Conservation (phyloP, 176 grass and related monocot species). For the Phragmites australis region DNA sequence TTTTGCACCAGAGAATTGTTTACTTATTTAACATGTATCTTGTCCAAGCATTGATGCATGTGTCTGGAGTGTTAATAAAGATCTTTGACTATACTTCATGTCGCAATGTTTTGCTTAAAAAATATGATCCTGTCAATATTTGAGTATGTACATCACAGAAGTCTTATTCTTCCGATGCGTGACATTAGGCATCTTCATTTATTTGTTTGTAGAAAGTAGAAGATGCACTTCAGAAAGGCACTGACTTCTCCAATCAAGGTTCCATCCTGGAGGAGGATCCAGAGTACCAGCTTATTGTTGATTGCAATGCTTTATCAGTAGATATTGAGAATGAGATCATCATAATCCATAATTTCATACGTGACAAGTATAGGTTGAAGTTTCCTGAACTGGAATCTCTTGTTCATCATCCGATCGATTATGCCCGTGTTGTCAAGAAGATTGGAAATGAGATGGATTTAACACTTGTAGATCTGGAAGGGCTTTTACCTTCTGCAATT, state of each 20-base stretch:
- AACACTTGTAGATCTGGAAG: constrained; percentile 82
- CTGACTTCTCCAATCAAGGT: constrained; percentile 50
- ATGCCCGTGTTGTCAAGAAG: constrained; percentile 90
- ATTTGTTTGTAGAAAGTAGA: constrained; percentile 68
- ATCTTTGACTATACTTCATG: constrained; percentile 7
- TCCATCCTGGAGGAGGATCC: constrained; percentile 77
- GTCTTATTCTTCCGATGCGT: not conserved
- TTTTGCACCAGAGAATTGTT: not conserved
- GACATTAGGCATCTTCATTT: not conserved
- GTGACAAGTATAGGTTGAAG: constrained; percentile 82
- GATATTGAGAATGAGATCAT: constrained; percentile 92
- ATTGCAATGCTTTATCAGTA: constrained; percentile 86
- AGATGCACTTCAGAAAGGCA: constrained; percentile 67
- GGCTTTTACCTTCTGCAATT: constrained; percentile 85
- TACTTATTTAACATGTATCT: constrained; percentile 9
- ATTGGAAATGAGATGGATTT: constrained; percentile 90
- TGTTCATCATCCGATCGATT: constrained; percentile 93
- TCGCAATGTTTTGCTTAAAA: not conserved
- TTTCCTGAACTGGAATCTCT: constrained; percentile 89
- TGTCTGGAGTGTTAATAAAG: not conserved
- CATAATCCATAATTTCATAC: constrained; percentile 96
- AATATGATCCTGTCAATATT: not conserved
- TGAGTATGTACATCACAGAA: not conserved
- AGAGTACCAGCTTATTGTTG: constrained; percentile 87
- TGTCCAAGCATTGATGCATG: not conserved